Evolutionary conservation across 202 grass and related monocot genomes (phyloP).

Genomic region (Panicum virgatum): DNA sequence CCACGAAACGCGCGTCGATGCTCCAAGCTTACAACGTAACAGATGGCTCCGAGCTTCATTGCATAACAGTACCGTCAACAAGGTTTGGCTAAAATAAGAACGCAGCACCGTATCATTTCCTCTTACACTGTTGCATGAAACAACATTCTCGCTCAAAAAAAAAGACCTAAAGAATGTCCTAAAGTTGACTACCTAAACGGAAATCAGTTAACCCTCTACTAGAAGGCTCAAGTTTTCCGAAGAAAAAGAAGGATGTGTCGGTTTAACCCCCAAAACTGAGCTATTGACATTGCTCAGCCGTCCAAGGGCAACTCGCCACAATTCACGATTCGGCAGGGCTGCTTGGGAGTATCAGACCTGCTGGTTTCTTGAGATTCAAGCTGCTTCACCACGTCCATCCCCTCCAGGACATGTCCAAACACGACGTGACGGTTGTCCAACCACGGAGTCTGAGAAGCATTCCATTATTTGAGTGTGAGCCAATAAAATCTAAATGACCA

Average conservation of each 20-base stretch:
- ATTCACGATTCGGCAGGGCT: slow-evolving; percentile 61
- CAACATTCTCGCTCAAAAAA: not conserved
- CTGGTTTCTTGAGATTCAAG: slow-evolving; percentile 76
- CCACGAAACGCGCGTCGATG: too few species aligned
- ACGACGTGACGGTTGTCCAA: slow-evolving; percentile 71
- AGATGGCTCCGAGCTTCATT: not conserved
- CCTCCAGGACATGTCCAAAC: slow-evolving; percentile 67
- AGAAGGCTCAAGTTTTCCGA: not conserved
- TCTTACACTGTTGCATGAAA: not conserved
- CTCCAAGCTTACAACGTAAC: not conserved
- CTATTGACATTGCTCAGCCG: slow-evolving; percentile 25
- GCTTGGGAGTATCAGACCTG: slow-evolving; percentile 53
- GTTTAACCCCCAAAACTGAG: not conserved
- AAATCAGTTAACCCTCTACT: slow-evolving; percentile 15
- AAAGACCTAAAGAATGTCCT: not conserved
- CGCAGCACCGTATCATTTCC: not conserved
- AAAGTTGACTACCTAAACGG: not conserved
- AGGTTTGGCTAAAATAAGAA: not conserved
- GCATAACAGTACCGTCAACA: not conserved
- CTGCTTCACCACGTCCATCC: slow-evolving; percentile 68
- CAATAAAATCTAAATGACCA: slow-evolving; percentile 22
- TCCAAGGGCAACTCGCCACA: slow-evolving; percentile 63
- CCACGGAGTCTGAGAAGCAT: slow-evolving; percentile 59
- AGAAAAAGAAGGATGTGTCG: not conserved
- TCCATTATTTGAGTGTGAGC: slow-evolving; percentile 29